Evolutionary conservation across 257 asterid genomes (phyloP).

Genomic region (Gentiana macrophylla): DNA sequence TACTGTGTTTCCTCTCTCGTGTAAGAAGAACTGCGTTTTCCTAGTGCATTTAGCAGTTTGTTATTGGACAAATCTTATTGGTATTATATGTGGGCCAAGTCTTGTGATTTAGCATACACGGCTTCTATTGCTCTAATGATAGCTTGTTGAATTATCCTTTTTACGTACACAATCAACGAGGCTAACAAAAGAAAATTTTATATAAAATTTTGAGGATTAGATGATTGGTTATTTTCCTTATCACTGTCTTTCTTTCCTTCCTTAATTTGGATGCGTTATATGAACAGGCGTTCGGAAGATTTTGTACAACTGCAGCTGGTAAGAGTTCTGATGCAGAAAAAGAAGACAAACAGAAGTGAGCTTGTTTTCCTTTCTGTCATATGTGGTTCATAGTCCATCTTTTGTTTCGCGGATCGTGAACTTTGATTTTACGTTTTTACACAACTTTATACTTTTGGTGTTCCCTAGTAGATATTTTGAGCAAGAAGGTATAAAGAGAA

Average conservation of each 20-base stretch:
- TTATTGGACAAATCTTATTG: too few relatives aligned
- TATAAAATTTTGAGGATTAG: too few relatives aligned
- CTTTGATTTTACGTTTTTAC: background rate
- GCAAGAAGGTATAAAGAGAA: background rate
- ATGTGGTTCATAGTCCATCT: background rate
- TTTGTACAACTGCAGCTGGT: slow-evolving; percentile 18
- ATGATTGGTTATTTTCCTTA: background rate
- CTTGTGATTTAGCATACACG: too few relatives aligned
- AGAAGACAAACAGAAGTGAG: background rate
- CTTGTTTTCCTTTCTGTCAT: background rate
- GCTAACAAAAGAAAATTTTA: too few relatives aligned
- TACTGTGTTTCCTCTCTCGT: too few relatives aligned
- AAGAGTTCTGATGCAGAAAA: slow-evolving; percentile 12
- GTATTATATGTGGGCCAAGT: too few relatives aligned
- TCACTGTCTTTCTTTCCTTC: too few relatives aligned
- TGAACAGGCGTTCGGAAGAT: slow-evolving; percentile 17
- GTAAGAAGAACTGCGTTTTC: too few relatives aligned
- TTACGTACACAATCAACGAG: too few relatives aligned
- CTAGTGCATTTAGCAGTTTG: too few relatives aligned
- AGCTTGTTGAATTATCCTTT: too few relatives aligned
- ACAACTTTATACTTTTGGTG: background rate
- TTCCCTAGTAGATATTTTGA: background rate
- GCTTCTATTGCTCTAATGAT: too few relatives aligned
- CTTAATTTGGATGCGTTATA: slow-evolving; percentile 2
- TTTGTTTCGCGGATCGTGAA: background rate